These are phyloP conservation scores for Dinochytrium kinnereticum DNA, from an alignment of 371 early-diverging fungal genomes.

Conservation along the genomic window DNA sequence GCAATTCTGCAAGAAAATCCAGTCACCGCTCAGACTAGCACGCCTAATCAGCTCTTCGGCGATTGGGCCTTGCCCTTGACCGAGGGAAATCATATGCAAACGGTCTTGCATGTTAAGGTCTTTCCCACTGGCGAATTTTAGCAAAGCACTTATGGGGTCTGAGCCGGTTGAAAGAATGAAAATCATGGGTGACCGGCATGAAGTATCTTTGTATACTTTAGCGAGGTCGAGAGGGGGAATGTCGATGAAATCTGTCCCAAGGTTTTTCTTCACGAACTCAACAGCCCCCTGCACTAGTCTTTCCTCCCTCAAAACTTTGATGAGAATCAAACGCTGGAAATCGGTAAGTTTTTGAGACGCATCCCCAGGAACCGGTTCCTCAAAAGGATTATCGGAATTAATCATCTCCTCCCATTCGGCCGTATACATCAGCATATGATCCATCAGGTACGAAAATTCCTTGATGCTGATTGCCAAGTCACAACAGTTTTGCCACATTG, in stretches of 20 bases:
- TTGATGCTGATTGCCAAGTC: slow-evolving; percentile 47
- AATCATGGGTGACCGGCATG: slow-evolving; percentile 51
- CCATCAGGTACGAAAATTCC: slow-evolving; percentile 46
- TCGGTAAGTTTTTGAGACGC: slow-evolving; percentile 39
- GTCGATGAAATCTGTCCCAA: slow-evolving; percentile 58
- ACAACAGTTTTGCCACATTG: slow-evolving; percentile 56
- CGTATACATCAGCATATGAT: slow-evolving; percentile 52
- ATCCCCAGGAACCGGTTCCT: slow-evolving; percentile 50
- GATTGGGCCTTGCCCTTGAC: slow-evolving; percentile 66
- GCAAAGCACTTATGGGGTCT: slow-evolving; percentile 55
- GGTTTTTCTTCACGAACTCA: slow-evolving; percentile 54
- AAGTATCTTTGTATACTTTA: slow-evolving; percentile 59
- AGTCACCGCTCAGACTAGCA: slow-evolving; percentile 53
- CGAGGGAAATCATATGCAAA: slow-evolving; percentile 62
- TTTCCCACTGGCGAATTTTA: slow-evolving; percentile 58
- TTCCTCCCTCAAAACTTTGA: slow-evolving; percentile 63
- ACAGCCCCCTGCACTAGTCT: slow-evolving; percentile 52
- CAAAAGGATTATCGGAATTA: slow-evolving; percentile 54
- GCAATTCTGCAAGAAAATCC: slow-evolving; percentile 66
- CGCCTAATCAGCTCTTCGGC: slow-evolving; percentile 58
- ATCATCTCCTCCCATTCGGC: slow-evolving; percentile 58
- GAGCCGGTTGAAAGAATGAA: slow-evolving; percentile 64
- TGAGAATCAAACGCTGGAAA: slow-evolving; percentile 55
- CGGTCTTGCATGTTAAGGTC: slow-evolving; percentile 59
- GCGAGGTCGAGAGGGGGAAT: slow-evolving; percentile 61